Base-by-base conservation (phyloP, 768 basidiomycete genomes). In the Tubosaeta sp. region DNA sequence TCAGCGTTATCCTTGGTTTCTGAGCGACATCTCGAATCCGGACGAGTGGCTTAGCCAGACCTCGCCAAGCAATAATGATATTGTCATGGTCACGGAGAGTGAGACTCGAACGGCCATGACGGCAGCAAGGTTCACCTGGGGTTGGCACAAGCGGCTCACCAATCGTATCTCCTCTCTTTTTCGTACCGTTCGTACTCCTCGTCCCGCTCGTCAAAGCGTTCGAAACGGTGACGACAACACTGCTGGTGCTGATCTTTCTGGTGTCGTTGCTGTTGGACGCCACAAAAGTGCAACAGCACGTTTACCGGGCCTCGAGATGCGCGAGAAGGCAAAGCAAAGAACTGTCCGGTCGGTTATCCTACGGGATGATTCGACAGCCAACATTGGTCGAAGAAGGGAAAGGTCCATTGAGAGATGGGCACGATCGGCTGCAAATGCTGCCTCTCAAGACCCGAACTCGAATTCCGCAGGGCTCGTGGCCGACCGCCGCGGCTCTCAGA, bases 21-120 rank as follows among this genome's bases (percentile, higher is more conserved):
- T 83, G 26, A 74, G 72, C 29, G 92, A 88, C 64, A 74, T 95
- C 13, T 66, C 76, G 6, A 77, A 88, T 51, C 81, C 84, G 0
- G 70, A 79, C 1, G 71, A 76, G 27, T 97, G 95, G 95, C 77
- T 94, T 6, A 69, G 72, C 16, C 76, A 78, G 41, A 86, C 84
- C 6, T 75, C 77, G 35, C 81, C 79, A 3, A 74, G 73, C 51
- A 74, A 71, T 51, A 72, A 71, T 42, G 71, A 74, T 31, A 72
- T 74, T 34, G 76, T 84, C 45, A 72, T 76, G 41, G 84, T 95
- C 22, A 85, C 89, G 0, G 78, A 81, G n/a, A 80, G 80, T 42
- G 95, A 97, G 56, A 83, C 90, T 4, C 77, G 79, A 16, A 82
- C 81, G 29, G 94, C 87, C 19, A 82, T 90, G 77, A 82, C 83